Conservation (phyloP, 805 yeast genomes). For the Candida tibetensis region DNA sequence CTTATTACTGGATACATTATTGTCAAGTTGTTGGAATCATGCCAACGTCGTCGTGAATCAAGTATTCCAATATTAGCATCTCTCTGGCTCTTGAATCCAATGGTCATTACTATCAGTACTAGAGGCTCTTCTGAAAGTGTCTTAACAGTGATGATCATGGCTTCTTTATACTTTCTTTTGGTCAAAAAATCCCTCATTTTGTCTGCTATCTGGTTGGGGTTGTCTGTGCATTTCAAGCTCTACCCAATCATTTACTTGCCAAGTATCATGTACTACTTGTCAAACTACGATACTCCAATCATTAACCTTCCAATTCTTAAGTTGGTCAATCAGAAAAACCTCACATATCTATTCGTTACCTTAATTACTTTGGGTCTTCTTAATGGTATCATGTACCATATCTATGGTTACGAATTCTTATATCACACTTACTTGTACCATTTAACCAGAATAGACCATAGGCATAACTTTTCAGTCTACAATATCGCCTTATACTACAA, state of each 20-base stretch:
- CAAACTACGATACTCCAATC: slow-evolving; percentile 20
- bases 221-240: slow-evolving; percentile 84
- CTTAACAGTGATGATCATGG: slow-evolving; percentile 71
- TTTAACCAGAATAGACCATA: slow-evolving; percentile 78
- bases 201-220: slow-evolving; percentile 56
- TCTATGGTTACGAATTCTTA: slow-evolving; percentile 74
- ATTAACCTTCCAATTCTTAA: slow-evolving; percentile 25
- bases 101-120: slow-evolving; percentile 90
- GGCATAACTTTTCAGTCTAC: slow-evolving; percentile 92
- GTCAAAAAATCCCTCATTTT: slow-evolving; percentile 22
- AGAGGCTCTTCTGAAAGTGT: slow-evolving; percentile 93
- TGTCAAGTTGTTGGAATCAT: slow-evolving; percentile 31
- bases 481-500: slow-evolving; percentile 67
- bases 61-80: slow-evolving; percentile 44
- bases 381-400: slow-evolving; percentile 58
- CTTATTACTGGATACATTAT: slow-evolving; percentile 70
- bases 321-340: slow-evolving; percentile 39
- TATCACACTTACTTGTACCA: slow-evolving; percentile 82
- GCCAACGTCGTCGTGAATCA: slow-evolving; percentile 1
- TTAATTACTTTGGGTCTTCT: slow-evolving; percentile 43
- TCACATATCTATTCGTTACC: slow-evolving; percentile 31
- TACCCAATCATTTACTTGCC: slow-evolving; percentile 91
- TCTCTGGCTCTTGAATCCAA: slow-evolving; percentile 89
- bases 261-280: slow-evolving; percentile 51
- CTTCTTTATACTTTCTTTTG: slow-evolving; percentile 49